phyloP scores from a whole-genome alignment of 2,329 filamentous ascomycete species.

The Dactylonectria estremocensis region DNA sequence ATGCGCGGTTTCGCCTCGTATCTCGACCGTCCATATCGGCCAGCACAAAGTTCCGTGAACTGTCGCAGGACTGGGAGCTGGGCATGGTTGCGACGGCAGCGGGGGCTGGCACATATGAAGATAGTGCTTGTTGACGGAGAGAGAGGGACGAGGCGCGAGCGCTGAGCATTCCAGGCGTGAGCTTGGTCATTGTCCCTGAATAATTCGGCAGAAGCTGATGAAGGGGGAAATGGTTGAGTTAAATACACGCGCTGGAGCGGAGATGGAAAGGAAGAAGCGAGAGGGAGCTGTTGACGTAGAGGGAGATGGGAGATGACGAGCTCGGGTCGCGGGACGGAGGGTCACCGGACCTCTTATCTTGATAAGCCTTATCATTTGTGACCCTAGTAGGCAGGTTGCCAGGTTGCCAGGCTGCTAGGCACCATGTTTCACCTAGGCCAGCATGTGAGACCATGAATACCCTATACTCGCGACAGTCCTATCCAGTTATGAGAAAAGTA shows the following conservation, averaged over 20 bases:
- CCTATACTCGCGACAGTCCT: background rate
- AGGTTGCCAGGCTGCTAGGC: too few relatives aligned
- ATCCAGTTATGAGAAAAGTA: too few relatives aligned
- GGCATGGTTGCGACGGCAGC: constrained; percentile 48
- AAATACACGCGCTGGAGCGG: background rate
- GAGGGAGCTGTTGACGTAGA: constrained; percentile 22
- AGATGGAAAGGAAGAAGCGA: constrained; percentile 14
- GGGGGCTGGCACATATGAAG: constrained; percentile 46
- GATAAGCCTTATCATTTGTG: constrained; percentile 21
- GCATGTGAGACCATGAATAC: background rate
- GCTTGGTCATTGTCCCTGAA: constrained; percentile 59
- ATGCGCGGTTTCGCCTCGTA: constrained; percentile 54
- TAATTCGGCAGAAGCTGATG: constrained; percentile 29
- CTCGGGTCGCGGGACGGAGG: constrained; percentile 22
- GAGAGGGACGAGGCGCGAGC: constrained; percentile 62
- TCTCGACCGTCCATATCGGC: constrained; percentile 58
- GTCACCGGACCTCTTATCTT: constrained; percentile 39
- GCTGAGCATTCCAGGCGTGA: constrained; percentile 61
- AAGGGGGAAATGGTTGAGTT: background rate
- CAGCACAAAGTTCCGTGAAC: constrained; percentile 64
- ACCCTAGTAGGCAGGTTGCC: background rate
- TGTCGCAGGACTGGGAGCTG: constrained; percentile 21
- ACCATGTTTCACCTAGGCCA: too few relatives aligned
- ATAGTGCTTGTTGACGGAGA: constrained; percentile 58
- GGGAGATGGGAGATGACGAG: constrained; percentile 36